These are phyloP conservation scores for Solanum chmielewskii DNA, from an alignment of 257 asterid species.

Conservation along the genomic window DNA sequence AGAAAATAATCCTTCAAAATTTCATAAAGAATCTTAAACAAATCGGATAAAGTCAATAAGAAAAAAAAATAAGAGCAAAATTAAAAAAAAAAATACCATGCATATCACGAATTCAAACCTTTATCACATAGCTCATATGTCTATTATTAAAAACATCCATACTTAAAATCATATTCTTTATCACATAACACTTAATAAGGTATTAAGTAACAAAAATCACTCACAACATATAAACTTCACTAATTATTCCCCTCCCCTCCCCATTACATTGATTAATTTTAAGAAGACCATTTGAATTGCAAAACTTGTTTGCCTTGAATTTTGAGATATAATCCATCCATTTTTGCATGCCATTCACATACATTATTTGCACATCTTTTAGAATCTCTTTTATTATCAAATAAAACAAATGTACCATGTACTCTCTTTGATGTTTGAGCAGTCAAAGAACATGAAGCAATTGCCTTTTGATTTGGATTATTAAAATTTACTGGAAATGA, in stretches of 20 bases:
- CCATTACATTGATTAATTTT: not conserved
- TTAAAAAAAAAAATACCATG: not conserved
- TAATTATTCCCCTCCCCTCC: not conserved
- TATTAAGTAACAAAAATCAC: not conserved
- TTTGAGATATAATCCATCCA: not conserved
- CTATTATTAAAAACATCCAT: not conserved
- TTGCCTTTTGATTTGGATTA: not conserved
- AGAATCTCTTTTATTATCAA: not conserved
- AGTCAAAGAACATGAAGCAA: not conserved
- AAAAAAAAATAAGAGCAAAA: too few relatives aligned
- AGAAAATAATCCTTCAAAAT: not conserved
- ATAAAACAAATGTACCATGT: not conserved
- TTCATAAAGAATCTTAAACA: not conserved
- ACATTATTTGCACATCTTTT: not conserved
- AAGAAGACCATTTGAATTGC: not conserved
- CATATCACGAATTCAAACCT: not conserved
- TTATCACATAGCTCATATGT: not conserved
- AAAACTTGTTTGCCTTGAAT: not conserved
- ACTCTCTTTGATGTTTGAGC: not conserved
- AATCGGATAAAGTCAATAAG: not conserved
- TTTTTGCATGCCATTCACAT: not conserved
- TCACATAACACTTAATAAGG: not conserved
- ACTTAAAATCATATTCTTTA: not conserved
- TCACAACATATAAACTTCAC: not conserved
- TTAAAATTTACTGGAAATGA: not conserved